A percentile compares a stretch with the other conserved stretches of the same genome.
These are phyloP conservation scores for Yamadazyma aaseri DNA, from an alignment of 1,139 yeast species.

Conservation along the genomic window DNA sequence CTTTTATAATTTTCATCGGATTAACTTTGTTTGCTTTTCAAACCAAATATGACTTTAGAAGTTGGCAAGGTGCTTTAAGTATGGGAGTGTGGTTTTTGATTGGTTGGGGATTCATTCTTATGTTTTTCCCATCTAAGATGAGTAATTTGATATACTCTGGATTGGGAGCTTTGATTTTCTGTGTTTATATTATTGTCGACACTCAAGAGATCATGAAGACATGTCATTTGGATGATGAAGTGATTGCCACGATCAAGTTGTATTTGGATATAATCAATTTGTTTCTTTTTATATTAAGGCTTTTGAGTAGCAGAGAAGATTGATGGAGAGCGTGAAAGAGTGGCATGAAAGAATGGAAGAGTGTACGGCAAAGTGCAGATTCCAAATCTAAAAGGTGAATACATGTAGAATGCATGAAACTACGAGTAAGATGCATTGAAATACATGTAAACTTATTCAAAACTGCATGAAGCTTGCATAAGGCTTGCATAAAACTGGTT, in stretches of 20 bases:
- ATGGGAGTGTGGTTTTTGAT: slow-evolving; percentile 66
- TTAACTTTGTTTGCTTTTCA: slow-evolving; percentile 78
- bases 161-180: slow-evolving; percentile 72
- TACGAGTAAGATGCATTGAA: too few relatives aligned
- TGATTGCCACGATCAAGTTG: slow-evolving; percentile 72
- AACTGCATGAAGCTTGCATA: too few relatives aligned
- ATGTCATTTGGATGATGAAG: slow-evolving; percentile 82
- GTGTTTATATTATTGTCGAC: slow-evolving; percentile 73
- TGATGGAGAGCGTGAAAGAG: too few relatives aligned
- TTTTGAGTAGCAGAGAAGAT: slow-evolving; percentile 44
- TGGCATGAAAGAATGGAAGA: too few relatives aligned
- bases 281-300: slow-evolving; percentile 72
- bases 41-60: slow-evolving; percentile 74
- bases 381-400: too few relatives aligned
- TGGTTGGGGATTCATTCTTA: slow-evolving; percentile 67
- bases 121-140: slow-evolving; percentile 62
- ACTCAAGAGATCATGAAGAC: slow-evolving; percentile 81
- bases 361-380: too few relatives aligned
- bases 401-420: too few relatives aligned
- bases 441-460: too few relatives aligned
- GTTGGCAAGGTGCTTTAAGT: slow-evolving; percentile 67
- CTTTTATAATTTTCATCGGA: slow-evolving; percentile 69
- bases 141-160: slow-evolving; percentile 66
- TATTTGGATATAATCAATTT: slow-evolving; percentile 82
- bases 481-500: too few relatives aligned